Evolutionary conservation across 164 flowering plant genomes (phyloP).

Genomic region (Sedum album): DNA sequence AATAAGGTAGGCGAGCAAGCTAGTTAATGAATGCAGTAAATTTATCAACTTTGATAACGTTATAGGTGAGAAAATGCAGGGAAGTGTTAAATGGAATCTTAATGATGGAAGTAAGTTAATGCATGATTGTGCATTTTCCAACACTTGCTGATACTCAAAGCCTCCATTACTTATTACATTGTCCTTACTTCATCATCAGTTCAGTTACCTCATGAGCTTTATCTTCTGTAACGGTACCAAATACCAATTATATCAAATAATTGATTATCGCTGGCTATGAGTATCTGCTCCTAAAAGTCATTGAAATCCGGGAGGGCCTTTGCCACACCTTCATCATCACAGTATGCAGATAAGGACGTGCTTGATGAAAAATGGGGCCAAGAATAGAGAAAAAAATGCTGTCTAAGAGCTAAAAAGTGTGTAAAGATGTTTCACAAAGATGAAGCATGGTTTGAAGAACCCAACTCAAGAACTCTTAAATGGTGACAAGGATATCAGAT

Average conservation of each 20-base stretch:
- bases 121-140: background rate
- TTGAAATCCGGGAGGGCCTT: no score
- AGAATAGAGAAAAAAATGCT: no score
- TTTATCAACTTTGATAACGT: background rate
- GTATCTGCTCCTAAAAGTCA: no score
- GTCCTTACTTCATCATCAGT: background rate
- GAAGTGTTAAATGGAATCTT: background rate
- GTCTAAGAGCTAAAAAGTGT: background rate
- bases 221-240: no score
- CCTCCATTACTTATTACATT: slow-evolving; percentile 2
- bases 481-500: background rate
- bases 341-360: background rate
- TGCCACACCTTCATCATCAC: background rate
- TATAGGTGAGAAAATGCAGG: background rate
- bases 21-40: background rate
- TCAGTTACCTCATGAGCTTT: no score
- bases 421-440: background rate
- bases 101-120: background rate
- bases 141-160: background rate
- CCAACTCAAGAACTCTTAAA: background rate
- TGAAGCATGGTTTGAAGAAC: background rate
- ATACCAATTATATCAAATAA: no score
- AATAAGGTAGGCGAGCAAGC: background rate
- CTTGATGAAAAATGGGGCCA: background rate
- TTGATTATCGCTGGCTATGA: no score